phyloP scores from a whole-genome alignment of 2,329 filamentous ascomycete species.

The Zalaria obscura region DNA sequence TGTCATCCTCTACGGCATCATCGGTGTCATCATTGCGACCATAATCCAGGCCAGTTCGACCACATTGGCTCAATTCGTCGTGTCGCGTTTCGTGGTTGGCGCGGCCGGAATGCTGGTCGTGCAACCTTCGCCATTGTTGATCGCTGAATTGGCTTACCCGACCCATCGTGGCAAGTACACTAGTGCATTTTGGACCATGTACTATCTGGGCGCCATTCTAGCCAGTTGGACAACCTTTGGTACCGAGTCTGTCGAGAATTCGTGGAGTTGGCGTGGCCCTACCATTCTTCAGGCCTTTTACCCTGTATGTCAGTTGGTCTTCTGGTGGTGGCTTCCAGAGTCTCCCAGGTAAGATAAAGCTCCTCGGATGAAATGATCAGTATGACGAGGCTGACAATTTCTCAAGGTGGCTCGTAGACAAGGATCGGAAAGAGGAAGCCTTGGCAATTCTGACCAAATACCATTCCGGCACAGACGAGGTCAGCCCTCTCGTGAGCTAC shows the following conservation, averaged over 20 bases:
- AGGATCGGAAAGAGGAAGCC: slow-evolving; percentile 49
- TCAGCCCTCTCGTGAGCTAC: slow-evolving; percentile 45
- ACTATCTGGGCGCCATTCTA: slow-evolving; percentile 45
- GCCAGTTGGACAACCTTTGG: slow-evolving; percentile 52
- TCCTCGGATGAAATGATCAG: background rate
- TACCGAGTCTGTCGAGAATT: slow-evolving; percentile 39
- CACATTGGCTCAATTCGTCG: slow-evolving; percentile 17
- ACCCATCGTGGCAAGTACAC: slow-evolving; percentile 21
- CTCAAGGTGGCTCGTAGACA: slow-evolving; percentile 44
- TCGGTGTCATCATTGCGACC: slow-evolving; percentile 18
- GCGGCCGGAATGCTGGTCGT: slow-evolving; percentile 18
- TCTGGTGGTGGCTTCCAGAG: slow-evolving; percentile 51
- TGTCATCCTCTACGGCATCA: slow-evolving; percentile 21
- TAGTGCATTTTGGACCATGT: slow-evolving; percentile 22
- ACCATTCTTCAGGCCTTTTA: slow-evolving; percentile 36
- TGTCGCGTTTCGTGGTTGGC: slow-evolving; percentile 25
- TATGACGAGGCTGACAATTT: background rate
- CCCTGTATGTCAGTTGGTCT: slow-evolving; percentile 26
- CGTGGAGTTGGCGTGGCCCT: slow-evolving; percentile 38
- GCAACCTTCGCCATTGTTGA: slow-evolving; percentile 16
- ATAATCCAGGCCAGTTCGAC: slow-evolving; percentile 19
- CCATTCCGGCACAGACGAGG: slow-evolving; percentile 43
- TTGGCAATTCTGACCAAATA: slow-evolving; percentile 47
- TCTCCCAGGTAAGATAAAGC: slow-evolving; percentile 31
- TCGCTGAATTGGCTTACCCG: slow-evolving; percentile 32